Percentiles rank a stretch among this genome's conserved stretches.
Conservation (phyloP, 345 rosid species). For the Citrus maxima region DNA sequence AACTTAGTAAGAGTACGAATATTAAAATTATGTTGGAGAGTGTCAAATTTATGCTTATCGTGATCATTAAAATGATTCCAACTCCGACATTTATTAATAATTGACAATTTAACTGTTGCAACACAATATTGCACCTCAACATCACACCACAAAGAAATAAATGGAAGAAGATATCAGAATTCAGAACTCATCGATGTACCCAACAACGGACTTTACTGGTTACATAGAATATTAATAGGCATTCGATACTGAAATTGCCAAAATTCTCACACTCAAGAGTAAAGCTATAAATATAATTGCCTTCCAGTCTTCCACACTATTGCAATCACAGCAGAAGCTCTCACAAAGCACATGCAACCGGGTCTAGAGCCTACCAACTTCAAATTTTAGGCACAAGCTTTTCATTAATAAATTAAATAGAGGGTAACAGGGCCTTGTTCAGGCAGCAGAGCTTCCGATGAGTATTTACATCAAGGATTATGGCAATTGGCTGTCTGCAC, state of each 20-base stretch:
- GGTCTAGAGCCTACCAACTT: background rate
- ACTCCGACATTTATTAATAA: background rate
- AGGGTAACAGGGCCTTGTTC: background rate
- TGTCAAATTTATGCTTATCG: background rate
- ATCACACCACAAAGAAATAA: background rate
- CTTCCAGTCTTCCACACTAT: background rate
- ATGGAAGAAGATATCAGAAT: background rate
- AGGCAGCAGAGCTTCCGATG: background rate
- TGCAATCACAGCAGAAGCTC: background rate
- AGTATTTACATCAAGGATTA: background rate
- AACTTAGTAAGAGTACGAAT: background rate
- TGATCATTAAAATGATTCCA: background rate
- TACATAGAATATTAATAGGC: background rate
- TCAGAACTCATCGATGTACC: background rate
- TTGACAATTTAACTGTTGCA: background rate
- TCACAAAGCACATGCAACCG: background rate
- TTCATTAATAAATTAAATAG: background rate
- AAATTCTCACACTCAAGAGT: background rate
- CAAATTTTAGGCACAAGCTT: background rate
- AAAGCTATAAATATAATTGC: background rate
- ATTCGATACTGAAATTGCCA: background rate
- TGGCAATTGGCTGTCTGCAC: background rate
- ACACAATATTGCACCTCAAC: background rate
- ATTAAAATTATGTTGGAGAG: background rate
- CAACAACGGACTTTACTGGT: background rate